These are phyloP conservation scores for Basidioascus undulatus DNA, from an alignment of 768 basidiomycete genomes.

Conservation along the genomic window DNA sequence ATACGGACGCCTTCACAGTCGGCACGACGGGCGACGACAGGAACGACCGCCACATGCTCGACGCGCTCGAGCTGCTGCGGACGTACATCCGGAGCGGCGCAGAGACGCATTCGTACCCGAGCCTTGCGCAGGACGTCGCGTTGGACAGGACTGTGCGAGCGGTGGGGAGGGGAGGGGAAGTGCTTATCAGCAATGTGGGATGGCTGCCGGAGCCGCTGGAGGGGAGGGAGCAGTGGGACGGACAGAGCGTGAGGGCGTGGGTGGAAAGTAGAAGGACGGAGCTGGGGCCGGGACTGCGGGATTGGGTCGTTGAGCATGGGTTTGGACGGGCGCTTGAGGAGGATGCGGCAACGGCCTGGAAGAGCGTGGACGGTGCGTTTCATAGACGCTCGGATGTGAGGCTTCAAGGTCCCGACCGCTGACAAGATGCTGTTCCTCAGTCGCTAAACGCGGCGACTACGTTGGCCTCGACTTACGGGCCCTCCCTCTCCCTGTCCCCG, in stretches of 20 bases:
- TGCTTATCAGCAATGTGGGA: constrained; percentile 1
- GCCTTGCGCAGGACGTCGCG: too few species aligned
- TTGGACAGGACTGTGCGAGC: too few species aligned
- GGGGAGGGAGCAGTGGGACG: constrained; percentile 4
- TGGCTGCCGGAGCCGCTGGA: neutral
- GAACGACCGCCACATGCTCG: constrained; percentile 11
- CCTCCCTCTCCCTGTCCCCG: too few species aligned
- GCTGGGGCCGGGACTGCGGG: neutral
- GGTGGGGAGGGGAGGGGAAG: too few species aligned
- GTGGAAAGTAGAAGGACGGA: constrained; percentile 4
- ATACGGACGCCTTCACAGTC: constrained; percentile 5
- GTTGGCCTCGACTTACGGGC: constrained; percentile 6
- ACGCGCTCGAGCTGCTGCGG: too few species aligned
- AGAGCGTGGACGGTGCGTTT: constrained; percentile 9
- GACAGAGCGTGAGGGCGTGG: neutral
- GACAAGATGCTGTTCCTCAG: too few species aligned
- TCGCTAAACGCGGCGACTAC: constrained; percentile 6
- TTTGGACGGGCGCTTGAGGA: constrained; percentile 9
- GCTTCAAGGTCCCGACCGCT: too few species aligned
- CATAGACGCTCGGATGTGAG: too few species aligned
- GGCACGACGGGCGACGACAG: constrained; percentile 4
- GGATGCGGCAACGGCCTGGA: constrained; percentile 6
- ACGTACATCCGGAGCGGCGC: neutral
- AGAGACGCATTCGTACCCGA: neutral
- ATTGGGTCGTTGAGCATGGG: constrained; percentile 2